These are phyloP conservation scores for Penicillium coffeae DNA, from an alignment of 495 filamentous ascomycete genomes.

Conservation along the genomic window DNA sequence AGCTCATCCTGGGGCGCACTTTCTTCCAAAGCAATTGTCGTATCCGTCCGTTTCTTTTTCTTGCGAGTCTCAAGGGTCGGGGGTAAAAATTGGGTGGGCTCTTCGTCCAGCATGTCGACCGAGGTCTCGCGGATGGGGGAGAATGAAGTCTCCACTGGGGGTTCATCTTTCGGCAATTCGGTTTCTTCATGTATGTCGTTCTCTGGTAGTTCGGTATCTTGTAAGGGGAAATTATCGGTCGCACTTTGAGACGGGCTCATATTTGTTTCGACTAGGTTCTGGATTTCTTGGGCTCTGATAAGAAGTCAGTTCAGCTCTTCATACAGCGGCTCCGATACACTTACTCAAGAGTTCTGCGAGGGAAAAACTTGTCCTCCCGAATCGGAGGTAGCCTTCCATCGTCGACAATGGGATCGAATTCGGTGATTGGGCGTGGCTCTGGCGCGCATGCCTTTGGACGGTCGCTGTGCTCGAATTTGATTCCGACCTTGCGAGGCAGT, in stretches of 20 bases:
- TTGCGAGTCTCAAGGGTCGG: constrained; percentile 36
- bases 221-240: constrained; percentile 36
- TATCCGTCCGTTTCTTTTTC: constrained; percentile 36
- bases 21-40: neutral
- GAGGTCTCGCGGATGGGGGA: neutral
- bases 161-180: neutral
- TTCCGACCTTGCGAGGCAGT: constrained; percentile 36
- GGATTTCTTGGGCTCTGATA: constrained; percentile 39
- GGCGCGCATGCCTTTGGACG: constrained; percentile 14
- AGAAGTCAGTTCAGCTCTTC: neutral
- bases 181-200: too few relatives aligned
- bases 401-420: constrained; percentile 18
- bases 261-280: constrained; percentile 44
- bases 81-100: constrained; percentile 21
- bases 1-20: neutral
- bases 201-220: neutral
- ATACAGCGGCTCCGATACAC: constrained; percentile 11
- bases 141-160: neutral
- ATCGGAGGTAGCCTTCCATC: constrained; percentile 78
- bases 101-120: constrained; percentile 2
- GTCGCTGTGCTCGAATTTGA: constrained; percentile 11
- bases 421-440: constrained; percentile 11
- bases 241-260: constrained; percentile 52
- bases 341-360: constrained; percentile 71
- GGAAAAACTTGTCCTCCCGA: constrained; percentile 74